Evolutionary conservation across 2,329 filamentous ascomycete species (phyloP).

Genomic region (Diaporthe vexans): DNA sequence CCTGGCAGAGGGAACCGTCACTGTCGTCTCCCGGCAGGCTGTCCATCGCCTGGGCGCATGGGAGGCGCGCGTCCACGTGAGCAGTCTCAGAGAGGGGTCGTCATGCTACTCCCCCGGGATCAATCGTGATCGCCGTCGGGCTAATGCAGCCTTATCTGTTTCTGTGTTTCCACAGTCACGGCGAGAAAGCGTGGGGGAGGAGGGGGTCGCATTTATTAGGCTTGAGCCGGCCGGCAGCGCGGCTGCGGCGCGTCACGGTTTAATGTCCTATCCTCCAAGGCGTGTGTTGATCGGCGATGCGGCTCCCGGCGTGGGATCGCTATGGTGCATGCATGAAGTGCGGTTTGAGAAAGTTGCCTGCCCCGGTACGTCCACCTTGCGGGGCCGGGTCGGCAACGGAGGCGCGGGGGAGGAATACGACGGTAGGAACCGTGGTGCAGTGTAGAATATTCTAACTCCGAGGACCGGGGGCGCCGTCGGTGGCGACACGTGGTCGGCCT

Average conservation of each 20-base stretch:
- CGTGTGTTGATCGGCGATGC: slow-evolving; percentile 1
- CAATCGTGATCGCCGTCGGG: not conserved
- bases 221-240: slow-evolving; percentile 1
- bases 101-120: not conserved
- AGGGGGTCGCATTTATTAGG: not conserved
- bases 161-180: not conserved
- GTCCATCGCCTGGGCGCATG: not conserved
- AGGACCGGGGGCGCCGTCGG: not conserved
- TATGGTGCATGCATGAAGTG: not conserved
- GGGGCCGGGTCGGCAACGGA: slow-evolving; percentile 19
- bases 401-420: not conserved
- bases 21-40: not conserved
- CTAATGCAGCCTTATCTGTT: slow-evolving; percentile 34
- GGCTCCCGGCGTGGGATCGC: slow-evolving; percentile 18
- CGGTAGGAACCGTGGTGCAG: not conserved
- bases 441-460: not conserved
- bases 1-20: not conserved
- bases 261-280: not conserved
- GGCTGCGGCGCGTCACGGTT: not conserved
- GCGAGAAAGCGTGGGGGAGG: slow-evolving; percentile 2
- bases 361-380: not conserved
- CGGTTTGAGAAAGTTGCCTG: not conserved
- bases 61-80: slow-evolving; percentile 27
- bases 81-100: not conserved
- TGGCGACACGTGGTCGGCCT: slow-evolving; percentile 4